Evolutionary conservation across 2,329 filamentous ascomycete species (phyloP).

Genomic region (Hypoxylon sp.): DNA sequence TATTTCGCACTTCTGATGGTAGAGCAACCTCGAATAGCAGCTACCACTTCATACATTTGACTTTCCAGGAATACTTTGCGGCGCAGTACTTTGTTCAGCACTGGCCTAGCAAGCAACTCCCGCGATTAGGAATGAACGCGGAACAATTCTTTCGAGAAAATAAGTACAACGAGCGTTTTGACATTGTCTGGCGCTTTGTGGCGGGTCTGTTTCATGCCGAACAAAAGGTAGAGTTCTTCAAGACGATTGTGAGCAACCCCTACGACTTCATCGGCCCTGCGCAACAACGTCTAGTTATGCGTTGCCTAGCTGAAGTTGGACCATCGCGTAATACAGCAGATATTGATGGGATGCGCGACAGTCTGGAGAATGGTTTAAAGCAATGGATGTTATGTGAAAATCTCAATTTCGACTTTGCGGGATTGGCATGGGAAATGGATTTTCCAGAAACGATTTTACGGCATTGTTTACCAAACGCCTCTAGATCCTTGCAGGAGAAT

Average conservation of each 20-base stretch:
- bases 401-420: background rate
- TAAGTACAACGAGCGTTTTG: constrained; percentile 52
- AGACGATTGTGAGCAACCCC: constrained; percentile 46
- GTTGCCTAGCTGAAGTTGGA: constrained; percentile 48
- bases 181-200: constrained; percentile 55
- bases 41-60: constrained; percentile 55
- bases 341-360: background rate
- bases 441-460: background rate
- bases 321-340: background rate
- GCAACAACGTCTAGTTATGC: constrained; percentile 51
- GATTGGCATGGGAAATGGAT: background rate
- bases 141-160: constrained; percentile 45
- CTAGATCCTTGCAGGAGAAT: too few relatives aligned
- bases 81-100: constrained; percentile 50
- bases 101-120: constrained; percentile 40
- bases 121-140: constrained; percentile 21
- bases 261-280: constrained; percentile 48
- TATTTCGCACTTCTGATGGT: background rate
- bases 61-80: constrained; percentile 55
- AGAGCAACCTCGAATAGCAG: background rate
- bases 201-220: constrained; percentile 48
- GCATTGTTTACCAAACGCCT: background rate
- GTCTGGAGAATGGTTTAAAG: background rate
- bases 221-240: constrained; percentile 41
- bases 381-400: background rate